Conservation (phyloP, 805 yeast species). For the Monosporozyma solicola region DNA sequence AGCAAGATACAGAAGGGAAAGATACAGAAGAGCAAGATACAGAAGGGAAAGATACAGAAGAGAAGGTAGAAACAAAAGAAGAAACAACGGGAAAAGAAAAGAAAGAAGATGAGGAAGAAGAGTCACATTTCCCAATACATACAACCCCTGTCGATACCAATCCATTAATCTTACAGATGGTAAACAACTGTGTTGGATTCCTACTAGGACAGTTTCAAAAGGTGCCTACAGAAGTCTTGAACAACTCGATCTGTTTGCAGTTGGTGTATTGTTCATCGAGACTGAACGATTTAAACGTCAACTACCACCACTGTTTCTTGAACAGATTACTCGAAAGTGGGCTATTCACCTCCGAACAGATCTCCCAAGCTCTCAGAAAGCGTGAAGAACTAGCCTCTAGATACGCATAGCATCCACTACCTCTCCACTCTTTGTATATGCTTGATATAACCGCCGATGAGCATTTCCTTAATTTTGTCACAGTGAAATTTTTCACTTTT, state of each 20-base stretch:
- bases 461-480: too few relatives aligned
- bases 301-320: conserved; percentile 26
- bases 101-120: neutral
- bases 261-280: conserved; percentile 85
- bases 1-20: neutral
- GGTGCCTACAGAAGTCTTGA: conserved; percentile 17
- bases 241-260: conserved; percentile 69
- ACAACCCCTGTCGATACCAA: conserved; percentile 7
- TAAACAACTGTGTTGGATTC: conserved; percentile 26
- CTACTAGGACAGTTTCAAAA: conserved; percentile 20
- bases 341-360: conserved; percentile 17
- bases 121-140: neutral
- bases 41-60: neutral
- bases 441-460: neutral
- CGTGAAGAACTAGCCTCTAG: conserved; percentile 27
- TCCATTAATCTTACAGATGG: conserved; percentile 29
- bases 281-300: conserved; percentile 37
- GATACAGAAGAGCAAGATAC: neutral
- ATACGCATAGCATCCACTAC: conserved; percentile 15
- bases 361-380: conserved; percentile 22
- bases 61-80: neutral
- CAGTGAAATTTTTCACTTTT: too few relatives aligned
- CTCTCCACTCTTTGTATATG: neutral
- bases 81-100: neutral
- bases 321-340: conserved; percentile 21